Percentiles rank a stretch among this genome's conserved stretches.
phyloP scores from a whole-genome alignment of 805 yeast genomes.

The Lipomyces yamanashiensis region DNA sequence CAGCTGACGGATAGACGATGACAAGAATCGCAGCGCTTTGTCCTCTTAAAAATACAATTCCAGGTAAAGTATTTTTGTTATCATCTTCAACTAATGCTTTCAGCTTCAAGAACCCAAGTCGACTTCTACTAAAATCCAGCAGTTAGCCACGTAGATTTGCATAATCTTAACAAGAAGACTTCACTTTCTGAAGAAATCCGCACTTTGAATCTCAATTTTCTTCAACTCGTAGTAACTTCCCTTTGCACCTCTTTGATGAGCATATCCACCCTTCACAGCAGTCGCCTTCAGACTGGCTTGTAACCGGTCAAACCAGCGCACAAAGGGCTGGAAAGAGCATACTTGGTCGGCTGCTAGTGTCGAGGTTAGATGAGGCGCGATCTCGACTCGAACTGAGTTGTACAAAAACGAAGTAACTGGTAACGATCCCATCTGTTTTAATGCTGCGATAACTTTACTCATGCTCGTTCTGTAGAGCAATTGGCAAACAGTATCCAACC shows the following conservation, averaged over 20 bases:
- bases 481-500: not conserved
- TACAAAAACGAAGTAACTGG: conserved; percentile 16
- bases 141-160: not conserved
- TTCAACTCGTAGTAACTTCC: conserved; percentile 22
- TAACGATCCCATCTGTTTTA: not conserved
- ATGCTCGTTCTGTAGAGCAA: not conserved
- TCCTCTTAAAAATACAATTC: conserved; percentile 42
- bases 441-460: not conserved
- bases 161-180: not conserved
- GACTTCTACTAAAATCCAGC: not conserved
- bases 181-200: conserved; percentile 36
- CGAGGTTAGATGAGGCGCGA: conserved; percentile 21
- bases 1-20: conserved; percentile 28
- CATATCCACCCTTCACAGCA: conserved; percentile 25
- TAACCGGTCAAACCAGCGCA: conserved; percentile 23
- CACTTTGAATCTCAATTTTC: conserved; percentile 38
- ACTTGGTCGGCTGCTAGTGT: conserved; percentile 17
- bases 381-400: conserved; percentile 24
- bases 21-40: conserved; percentile 40
- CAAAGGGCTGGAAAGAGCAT: conserved; percentile 24
- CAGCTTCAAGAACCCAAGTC: conserved; percentile 40
- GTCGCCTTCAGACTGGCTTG: conserved; percentile 18
- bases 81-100: conserved; percentile 38
- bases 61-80: conserved; percentile 36
- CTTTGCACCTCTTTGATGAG: not conserved